Evolutionary conservation across 805 yeast species (phyloP).

Genomic region (Metschnikowia koreensis): DNA sequence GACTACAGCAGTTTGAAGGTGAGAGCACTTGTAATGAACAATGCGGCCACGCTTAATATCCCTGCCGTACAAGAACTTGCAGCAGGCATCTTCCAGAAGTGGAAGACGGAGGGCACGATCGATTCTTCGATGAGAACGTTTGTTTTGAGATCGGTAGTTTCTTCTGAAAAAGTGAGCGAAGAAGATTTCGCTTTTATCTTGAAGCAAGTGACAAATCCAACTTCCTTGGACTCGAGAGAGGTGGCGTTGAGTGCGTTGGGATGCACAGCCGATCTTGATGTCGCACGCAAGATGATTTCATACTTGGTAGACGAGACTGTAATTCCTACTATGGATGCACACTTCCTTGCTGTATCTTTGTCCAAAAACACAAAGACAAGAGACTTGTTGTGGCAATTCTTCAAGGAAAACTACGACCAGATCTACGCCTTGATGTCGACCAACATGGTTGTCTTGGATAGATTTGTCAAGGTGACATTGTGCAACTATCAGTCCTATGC

Average conservation of each 20-base stretch:
- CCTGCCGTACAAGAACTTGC: slow-evolving; percentile 39
- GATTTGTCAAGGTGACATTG: slow-evolving; percentile 42
- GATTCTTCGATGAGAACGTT: slow-evolving; percentile 46
- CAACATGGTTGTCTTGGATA: slow-evolving; percentile 51
- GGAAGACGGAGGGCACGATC: slow-evolving; percentile 25
- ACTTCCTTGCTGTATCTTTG: slow-evolving; percentile 47
- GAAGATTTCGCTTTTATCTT: slow-evolving; percentile 40
- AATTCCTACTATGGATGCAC: slow-evolving; percentile 59
- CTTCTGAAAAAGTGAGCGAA: slow-evolving; percentile 31
- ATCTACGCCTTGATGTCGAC: slow-evolving; percentile 45
- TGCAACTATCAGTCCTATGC: slow-evolving; percentile 27
- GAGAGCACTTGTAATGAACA: slow-evolving; percentile 38
- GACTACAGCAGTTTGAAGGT: slow-evolving; percentile 34
- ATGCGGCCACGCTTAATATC: slow-evolving; percentile 40
- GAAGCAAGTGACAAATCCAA: slow-evolving; percentile 49
- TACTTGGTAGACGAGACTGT: slow-evolving; percentile 41
- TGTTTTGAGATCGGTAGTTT: slow-evolving; percentile 43
- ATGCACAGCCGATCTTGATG: slow-evolving; percentile 33
- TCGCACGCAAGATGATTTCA: slow-evolving; percentile 36
- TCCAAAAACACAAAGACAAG: slow-evolving; percentile 47
- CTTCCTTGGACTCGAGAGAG: slow-evolving; percentile 58
- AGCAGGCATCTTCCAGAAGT: slow-evolving; percentile 25
- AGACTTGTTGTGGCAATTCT: slow-evolving; percentile 47
- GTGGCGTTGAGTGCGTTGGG: slow-evolving; percentile 58
- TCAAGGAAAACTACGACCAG: slow-evolving; percentile 46